Evolutionary conservation across 139 green algal species (phyloP), one percentile per base, ranked within the genome.

Genomic region (Chlamydomonas eustigma): DNA sequence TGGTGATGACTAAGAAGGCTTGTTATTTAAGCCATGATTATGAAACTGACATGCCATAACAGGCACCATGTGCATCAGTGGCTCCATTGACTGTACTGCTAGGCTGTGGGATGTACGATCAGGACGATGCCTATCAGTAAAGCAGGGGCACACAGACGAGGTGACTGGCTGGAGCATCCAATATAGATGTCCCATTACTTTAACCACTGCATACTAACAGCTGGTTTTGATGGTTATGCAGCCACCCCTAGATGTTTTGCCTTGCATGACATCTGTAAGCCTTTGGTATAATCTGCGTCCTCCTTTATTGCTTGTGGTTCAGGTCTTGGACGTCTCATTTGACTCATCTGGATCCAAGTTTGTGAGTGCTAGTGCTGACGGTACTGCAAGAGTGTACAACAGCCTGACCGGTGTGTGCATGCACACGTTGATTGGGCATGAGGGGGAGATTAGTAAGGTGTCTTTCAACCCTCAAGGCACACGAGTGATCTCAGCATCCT

Each of bases 381-480:
- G 87, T 39, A 93, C 88, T 5, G 90, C 88, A 6, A 73, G 82
- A 12, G 58, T 91, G 64, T 88, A 87, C 78, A 82, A 76, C 67
- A 84, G 79, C 8, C 63, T 64, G 32, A 86, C 78, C 24, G 82
- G 82, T 31, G 72, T 80, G 30, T 91, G 86, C 76, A 65, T 81
- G 22, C 80, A 89, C 67, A 82, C 76, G 18, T 74, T 93, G 35
- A 73, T 79, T 25, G 88, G 90, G 34, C 90, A 94, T 38, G 80
- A 86, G 58, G 84, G 85, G 1, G 90, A 94, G 83, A 90, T 93
- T 66, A 88, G 78, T 75, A 93, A 94, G 80, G 87, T 89, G 34
- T 50, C 78, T 0, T 94, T 92, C 88, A 92, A 92, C 77, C 90
- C 88, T 32, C 88, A 90, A 75, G 87, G 85, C 4, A 90, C 81